phyloP scores from a whole-genome alignment of 768 basidiomycete genomes.

The Tricholoma terreum region DNA sequence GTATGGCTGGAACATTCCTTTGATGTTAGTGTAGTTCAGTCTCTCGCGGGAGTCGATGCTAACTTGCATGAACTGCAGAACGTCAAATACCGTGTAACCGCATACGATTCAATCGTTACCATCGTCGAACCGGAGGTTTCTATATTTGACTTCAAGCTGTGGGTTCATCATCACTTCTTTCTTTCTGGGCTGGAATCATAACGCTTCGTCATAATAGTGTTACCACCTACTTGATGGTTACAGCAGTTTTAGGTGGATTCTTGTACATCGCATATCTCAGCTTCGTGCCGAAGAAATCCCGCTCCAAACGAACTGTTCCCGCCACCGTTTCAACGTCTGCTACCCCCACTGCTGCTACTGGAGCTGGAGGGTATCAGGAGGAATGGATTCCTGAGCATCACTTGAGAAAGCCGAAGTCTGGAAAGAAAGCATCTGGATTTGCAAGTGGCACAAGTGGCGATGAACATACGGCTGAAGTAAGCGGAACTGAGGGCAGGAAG shows the following conservation, averaged over 20 bases:
- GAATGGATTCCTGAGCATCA: slow-evolving; percentile 95
- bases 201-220: slow-evolving; percentile 32
- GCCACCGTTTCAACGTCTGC: slow-evolving; percentile 51
- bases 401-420: slow-evolving; percentile 62
- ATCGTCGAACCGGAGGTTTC: slow-evolving; percentile 79
- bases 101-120: slow-evolving; percentile 73
- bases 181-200: background rate
- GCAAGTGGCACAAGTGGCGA: slow-evolving; percentile 55
- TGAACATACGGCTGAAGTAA: slow-evolving; percentile 66
- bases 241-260: slow-evolving; percentile 58
- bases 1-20: slow-evolving; percentile 72
- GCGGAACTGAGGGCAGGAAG: slow-evolving; percentile 61
- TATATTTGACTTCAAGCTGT: slow-evolving; percentile 81
- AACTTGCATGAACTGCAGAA: slow-evolving; percentile 35
- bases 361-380: slow-evolving; percentile 73
- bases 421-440: slow-evolving; percentile 31
- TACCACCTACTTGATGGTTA: slow-evolving; percentile 69
- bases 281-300: slow-evolving; percentile 65
- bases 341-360: slow-evolving; percentile 58
- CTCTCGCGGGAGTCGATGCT: background rate
- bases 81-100: slow-evolving; percentile 56
- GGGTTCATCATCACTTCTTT: slow-evolving; percentile 24
- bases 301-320: slow-evolving; percentile 41
- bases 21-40: slow-evolving; percentile 44
- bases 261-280: slow-evolving; percentile 64